Base-by-base conservation (phyloP, 2,329 filamentous ascomycete species). In the Aureobasidium melanogenum region DNA sequence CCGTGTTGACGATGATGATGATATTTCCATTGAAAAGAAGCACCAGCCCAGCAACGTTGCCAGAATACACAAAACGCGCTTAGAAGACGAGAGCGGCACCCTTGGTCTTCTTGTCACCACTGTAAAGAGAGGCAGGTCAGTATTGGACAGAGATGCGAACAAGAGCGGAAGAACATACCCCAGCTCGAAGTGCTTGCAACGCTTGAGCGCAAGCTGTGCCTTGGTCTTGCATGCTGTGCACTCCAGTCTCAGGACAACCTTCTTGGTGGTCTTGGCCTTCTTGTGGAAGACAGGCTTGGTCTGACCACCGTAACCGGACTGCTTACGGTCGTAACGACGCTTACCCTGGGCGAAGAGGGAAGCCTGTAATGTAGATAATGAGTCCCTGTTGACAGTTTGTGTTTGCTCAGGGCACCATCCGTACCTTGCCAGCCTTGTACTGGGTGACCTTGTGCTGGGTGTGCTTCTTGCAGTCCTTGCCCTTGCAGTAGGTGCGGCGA, bases 91-190 rank as follows among this genome's bases (percentile, higher is more conserved):
- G 87, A 81, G 94, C 94, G 74, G 94, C 94, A 88, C 94, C 94
- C 91, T 99, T 99, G 75, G 94, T 99, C 91, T 99, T 99, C 92
- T 99, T 99, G 88, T 99, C 94, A 87, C 94, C 94, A 88, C 94
- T 96, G 72, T 73, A 64, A 14, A 5, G 15, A 66, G 22, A 57
- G 12, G n/a, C 64, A 68, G 66, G 64, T 63, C 62, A 54, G 73
- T 83, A 76, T 83, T 15, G 22, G 79, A 67, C 73, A 28, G n/a
- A 47, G 12, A 26, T 8, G 19, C 4, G 19, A 19, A 22, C 5
- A 10, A 32, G 6, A 46, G 44, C 46, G 65, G 24, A 5, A 19
- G 10, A 67, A 86, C 90, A 68, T 91, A 96, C 90, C 91, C 94
- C 76, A 99, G 84, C 85, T 99, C 94, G 82, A 99, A 99, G 87